These are phyloP conservation scores for Aspergillus asperescens DNA, from an alignment of 495 filamentous ascomycete genomes.

Conservation along the genomic window DNA sequence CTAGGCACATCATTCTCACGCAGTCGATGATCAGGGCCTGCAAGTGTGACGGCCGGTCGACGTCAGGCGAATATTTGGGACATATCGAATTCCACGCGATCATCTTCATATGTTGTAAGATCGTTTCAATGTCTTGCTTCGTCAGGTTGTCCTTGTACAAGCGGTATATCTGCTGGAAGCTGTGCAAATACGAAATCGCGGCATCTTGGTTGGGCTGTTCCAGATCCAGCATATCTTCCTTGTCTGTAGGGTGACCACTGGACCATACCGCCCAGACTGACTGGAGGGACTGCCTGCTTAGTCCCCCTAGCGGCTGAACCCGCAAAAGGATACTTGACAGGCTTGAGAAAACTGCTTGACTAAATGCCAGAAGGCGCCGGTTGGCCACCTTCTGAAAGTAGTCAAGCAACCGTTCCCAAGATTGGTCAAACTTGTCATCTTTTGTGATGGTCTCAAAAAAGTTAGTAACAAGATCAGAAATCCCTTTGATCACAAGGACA, in stretches of 20 bases:
- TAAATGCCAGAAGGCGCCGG: conserved; percentile 60
- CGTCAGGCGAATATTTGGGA: conserved; percentile 73
- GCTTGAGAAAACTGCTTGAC: conserved; percentile 64
- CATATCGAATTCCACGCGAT: conserved; percentile 67
- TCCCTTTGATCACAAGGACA: conserved; percentile 64
- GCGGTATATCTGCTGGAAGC: conserved; percentile 73
- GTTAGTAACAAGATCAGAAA: conserved; percentile 60
- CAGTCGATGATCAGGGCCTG: conserved; percentile 70
- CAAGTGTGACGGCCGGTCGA: conserved; percentile 75
- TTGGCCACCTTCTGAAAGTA: conserved; percentile 58
- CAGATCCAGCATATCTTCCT: conserved; percentile 42
- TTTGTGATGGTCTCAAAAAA: conserved; percentile 58
- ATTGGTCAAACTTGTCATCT: conserved; percentile 52
- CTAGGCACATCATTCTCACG: conserved; percentile 64
- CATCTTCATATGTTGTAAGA: conserved; percentile 49
- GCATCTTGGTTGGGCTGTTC: conserved; percentile 65
- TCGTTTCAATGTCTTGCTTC: conserved; percentile 50
- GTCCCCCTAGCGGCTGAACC: conserved; percentile 37
- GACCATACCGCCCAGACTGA: conserved; percentile 72
- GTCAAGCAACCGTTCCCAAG: conserved; percentile 64
- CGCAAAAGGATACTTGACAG: conserved; percentile 61
- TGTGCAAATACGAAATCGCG: conserved; percentile 69
- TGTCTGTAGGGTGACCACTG: conserved; percentile 50
- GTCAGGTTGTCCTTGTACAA: conserved; percentile 63
- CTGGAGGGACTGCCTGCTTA: conserved; percentile 55